Base-by-base conservation (phyloP, 257 asterid genomes). In the Dorcoceras hygrometricum region DNA sequence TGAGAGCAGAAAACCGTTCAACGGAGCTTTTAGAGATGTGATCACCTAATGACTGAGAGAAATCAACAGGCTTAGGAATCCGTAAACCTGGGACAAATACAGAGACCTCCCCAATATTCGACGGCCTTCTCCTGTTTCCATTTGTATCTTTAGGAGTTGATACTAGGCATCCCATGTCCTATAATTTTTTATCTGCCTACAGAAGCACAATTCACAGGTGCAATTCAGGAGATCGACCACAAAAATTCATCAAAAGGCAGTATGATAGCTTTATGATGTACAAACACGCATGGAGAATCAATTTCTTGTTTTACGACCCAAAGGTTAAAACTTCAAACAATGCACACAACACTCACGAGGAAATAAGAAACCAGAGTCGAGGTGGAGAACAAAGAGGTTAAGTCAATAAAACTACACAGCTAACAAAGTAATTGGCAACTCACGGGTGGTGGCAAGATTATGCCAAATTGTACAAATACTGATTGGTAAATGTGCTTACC, bases 1-100 rank as follows among this genome's bases (percentile, higher is more conserved):
- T 89, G 71, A 90, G 92, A 69, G 97, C 96, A 36, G 96, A 90
- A 59, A 94, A 88, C 39, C 90, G 92, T 75, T 94, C 99, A 60
- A 84, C 83, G 73, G 88, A 76, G 79, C 80, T 83, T 76, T 79
- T 88, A 20, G 83, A 76, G 48, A 90, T 74, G 59, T 71, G 76
- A 66, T 80, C 87, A 27, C 88, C 89, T 11, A 88, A 75, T 10
- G 89, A 74, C 62, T 74, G 84, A n/a, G 86, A 79, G 78, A 94
- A 87, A 87, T 87, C 89, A 5, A 79, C 87, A 0, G 96, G 86
- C 83, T 90, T 91, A 23, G 99, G 99, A 63, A 88, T 87, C 64
- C 99, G 79, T 63, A 90, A 81, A 23, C 97, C 97, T 0, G 99
- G 99, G 63, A 94, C 93, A 68, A 86, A 94, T 6, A 94, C 96